Evolutionary conservation across 345 rosid genomes (phyloP), one percentile per base, ranked within the genome.

Genomic region (Barbarea vulgaris): DNA sequence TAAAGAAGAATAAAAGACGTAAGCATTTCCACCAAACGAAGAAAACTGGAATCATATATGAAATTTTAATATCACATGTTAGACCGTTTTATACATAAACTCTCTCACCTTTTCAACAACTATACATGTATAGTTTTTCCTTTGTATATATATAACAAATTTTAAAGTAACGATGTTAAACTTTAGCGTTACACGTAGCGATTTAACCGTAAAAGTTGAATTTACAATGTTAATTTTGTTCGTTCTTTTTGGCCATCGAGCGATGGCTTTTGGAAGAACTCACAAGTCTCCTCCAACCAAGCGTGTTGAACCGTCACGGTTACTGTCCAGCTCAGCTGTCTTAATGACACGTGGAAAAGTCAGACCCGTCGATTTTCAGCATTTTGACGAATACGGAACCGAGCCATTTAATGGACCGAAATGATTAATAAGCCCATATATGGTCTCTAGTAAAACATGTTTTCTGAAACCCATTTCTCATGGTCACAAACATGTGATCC

Each of bases 271-370:
- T 15, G 1, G 67, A 71, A 24, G 58, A 71, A 59, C 50, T 59
- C 14, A 15, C 61, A 36, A 41, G 67, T 62, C 67, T 52, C 30
- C 30, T 28, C 8, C 46, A 50, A 52, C 36, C 7, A 55, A 55
- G 64, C 75, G 75, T n/a, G 67, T 70, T 70, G 48, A 33, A 33
- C 33, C 33, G 56, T 30, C 3, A 60, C 15, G 21, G 58, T 48
- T 50, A 8, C 28, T 9, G 9, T 33, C 51, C 50, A 50, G 14
- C 21, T 64, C 57, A n/a, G n/a, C 56, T 53, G 51, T 44, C 36
- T 64, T 30, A 31, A 53, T 73, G 65, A 64, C 71, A 54, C 64
- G 46, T 63, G 70, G 46, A 53, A 63, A 51, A 73, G 44, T 54
- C 64, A 64, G 19, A 19, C 10, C 55, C 28, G 44, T 64, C 28